phyloP scores from a whole-genome alignment of 805 yeast genomes.

The Hanseniaspora valbyensis region DNA sequence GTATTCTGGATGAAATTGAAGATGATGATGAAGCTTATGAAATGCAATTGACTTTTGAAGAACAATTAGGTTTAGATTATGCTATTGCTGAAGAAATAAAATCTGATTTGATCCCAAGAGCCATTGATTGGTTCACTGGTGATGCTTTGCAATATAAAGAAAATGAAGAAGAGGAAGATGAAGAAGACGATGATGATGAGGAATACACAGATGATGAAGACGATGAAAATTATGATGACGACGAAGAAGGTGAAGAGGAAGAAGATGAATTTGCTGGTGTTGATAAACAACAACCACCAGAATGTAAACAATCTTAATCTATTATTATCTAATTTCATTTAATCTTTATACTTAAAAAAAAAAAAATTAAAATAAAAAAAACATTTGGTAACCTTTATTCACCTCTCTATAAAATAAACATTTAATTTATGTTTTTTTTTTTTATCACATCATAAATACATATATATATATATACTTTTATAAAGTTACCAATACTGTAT shows the following conservation, averaged over 20 bases:
- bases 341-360: background rate
- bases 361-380: too few species aligned
- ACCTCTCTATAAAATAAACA: too few species aligned
- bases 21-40: slow-evolving; percentile 34
- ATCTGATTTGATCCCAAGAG: slow-evolving; percentile 91
- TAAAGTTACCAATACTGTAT: too few species aligned
- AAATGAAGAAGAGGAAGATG: slow-evolving; percentile 50
- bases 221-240: slow-evolving; percentile 40
- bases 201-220: slow-evolving; percentile 58
- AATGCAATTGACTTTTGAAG: slow-evolving; percentile 44
- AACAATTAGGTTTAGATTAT: slow-evolving; percentile 76
- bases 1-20: slow-evolving; percentile 26
- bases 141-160: slow-evolving; percentile 76
- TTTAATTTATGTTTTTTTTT: too few species aligned
- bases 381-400: too few species aligned
- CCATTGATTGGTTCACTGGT: slow-evolving; percentile 97
- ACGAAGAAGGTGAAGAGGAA: slow-evolving; percentile 32
- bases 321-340: background rate
- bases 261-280: slow-evolving; percentile 28
- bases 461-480: too few species aligned
- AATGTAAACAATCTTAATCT: slow-evolving; percentile 56
- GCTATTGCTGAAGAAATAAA: slow-evolving; percentile 92
- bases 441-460: too few species aligned
- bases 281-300: slow-evolving; percentile 55
- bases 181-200: slow-evolving; percentile 48